These are phyloP conservation scores for Cornus controversa DNA, from an alignment of 148 eudicot species.

Conservation along the genomic window DNA sequence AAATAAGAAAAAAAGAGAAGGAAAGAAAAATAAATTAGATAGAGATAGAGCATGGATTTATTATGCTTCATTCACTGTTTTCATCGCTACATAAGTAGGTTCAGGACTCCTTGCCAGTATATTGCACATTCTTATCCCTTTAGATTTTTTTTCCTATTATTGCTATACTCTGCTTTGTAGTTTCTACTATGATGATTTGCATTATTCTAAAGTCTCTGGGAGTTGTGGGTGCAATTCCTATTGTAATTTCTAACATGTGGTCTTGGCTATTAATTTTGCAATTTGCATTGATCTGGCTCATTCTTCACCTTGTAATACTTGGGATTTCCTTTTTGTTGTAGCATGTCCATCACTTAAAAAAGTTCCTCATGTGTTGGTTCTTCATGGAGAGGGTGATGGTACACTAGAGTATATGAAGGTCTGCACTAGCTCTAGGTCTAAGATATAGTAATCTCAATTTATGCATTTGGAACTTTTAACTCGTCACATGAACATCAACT, in stretches of 20 bases:
- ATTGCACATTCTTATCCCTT: background rate
- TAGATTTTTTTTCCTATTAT: background rate
- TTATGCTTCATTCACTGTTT: background rate
- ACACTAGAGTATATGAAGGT: constrained; percentile 85
- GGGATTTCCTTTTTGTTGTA: constrained; percentile 22
- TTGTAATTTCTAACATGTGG: background rate
- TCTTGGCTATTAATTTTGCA: background rate
- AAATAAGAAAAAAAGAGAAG: too few relatives aligned
- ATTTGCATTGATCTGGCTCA: background rate
- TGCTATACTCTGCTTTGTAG: background rate
- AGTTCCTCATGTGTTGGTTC: constrained; percentile 82
- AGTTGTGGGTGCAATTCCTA: background rate
- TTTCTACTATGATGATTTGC: background rate
- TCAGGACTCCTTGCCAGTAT: background rate
- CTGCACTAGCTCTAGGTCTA: constrained; percentile 12
- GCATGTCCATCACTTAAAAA: constrained; percentile 80
- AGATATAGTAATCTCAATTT: constrained; percentile 6
- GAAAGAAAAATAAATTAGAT: too few relatives aligned
- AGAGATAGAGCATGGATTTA: too few relatives aligned
- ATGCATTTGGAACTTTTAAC: constrained; percentile 10
- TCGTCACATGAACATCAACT: constrained; percentile 4
- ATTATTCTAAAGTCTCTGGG: background rate
- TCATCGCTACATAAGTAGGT: background rate
- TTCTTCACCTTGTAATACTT: background rate
- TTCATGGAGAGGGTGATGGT: constrained; percentile 94